These are phyloP conservation scores for Zymoseptoria ardabiliae DNA, from an alignment of 2,329 filamentous ascomycete genomes.

Conservation along the genomic window DNA sequence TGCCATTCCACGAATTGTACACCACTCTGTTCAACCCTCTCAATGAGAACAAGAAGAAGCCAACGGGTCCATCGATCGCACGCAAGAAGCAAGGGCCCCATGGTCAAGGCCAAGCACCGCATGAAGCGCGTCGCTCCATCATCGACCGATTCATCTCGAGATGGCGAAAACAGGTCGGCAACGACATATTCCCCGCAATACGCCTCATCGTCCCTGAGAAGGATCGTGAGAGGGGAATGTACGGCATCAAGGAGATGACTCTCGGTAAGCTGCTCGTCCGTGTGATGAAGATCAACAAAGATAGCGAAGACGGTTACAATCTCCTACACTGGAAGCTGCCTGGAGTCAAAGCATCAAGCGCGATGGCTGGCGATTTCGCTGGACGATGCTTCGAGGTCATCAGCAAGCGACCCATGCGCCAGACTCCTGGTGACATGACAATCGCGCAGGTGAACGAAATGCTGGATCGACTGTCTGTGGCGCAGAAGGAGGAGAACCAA, in stretches of 20 bases:
- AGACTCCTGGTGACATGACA: constrained; percentile 66
- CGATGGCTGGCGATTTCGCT: constrained; percentile 83
- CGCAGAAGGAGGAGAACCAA: constrained; percentile 76
- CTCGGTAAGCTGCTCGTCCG: constrained; percentile 89
- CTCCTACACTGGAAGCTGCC: constrained; percentile 90
- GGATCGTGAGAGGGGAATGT: constrained; percentile 85
- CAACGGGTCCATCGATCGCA: constrained; percentile 47
- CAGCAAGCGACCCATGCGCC: constrained; percentile 71
- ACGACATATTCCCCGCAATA: constrained; percentile 89
- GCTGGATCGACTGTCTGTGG: constrained; percentile 68
- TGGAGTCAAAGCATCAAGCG: constrained; percentile 54
- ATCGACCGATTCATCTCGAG: constrained; percentile 78
- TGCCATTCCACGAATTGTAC: constrained; percentile 76
- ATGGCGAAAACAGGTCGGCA: constrained; percentile 82
- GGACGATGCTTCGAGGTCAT: constrained; percentile 82
- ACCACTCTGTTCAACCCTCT: constrained; percentile 73
- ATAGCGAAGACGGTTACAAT: constrained; percentile 79
- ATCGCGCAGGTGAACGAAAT: constrained; percentile 85
- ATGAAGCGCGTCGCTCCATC: constrained; percentile 72
- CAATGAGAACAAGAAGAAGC: constrained; percentile 68
- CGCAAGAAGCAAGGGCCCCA: constrained; percentile 55
- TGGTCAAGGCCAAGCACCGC: constrained; percentile 46
- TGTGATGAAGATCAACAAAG: constrained; percentile 82
- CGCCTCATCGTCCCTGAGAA: constrained; percentile 88
- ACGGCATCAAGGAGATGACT: constrained; percentile 85